Conservation (phyloP, 106 monocot genomes). For the Phalaenopsis aphrodite region DNA sequence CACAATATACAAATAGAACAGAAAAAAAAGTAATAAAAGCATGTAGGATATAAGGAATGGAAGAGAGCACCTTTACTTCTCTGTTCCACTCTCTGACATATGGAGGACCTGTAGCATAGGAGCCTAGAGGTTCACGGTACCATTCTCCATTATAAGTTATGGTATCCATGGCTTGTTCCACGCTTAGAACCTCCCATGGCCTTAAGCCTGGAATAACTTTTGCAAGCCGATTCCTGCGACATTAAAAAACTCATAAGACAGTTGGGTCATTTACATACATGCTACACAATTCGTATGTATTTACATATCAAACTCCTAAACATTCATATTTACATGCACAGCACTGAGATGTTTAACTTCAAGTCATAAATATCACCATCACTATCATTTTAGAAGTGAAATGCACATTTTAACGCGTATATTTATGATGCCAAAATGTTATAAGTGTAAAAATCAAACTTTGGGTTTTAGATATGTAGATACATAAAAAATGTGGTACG, state of each 20-base stretch:
- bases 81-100: conserved; percentile 70
- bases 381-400: too few relatives aligned
- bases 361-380: too few relatives aligned
- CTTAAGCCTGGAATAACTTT: conserved; percentile 69
- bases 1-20: background rate
- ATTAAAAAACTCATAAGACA: background rate
- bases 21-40: conserved; percentile 4
- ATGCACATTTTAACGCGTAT: too few relatives aligned
- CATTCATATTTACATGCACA: too few relatives aligned
- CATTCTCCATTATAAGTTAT: conserved; percentile 71
- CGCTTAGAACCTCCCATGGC: conserved; percentile 80
- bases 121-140: conserved; percentile 71
- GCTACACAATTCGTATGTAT: too few relatives aligned
- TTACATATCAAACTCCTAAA: too few relatives aligned
- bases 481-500: too few relatives aligned
- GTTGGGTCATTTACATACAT: too few relatives aligned
- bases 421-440: too few relatives aligned
- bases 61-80: conserved; percentile 50
- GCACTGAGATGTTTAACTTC: too few relatives aligned
- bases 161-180: conserved; percentile 82
- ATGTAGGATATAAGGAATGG: background rate
- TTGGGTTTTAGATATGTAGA: too few relatives aligned
- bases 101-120: conserved; percentile 69
- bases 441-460: too few relatives aligned
- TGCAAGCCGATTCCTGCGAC: conserved; percentile 60